Percentiles rank a stretch among this genome's conserved stretches.
These are phyloP conservation scores for Aspergillus cejpii DNA, from an alignment of 2,329 filamentous ascomycete species.

Conservation along the genomic window DNA sequence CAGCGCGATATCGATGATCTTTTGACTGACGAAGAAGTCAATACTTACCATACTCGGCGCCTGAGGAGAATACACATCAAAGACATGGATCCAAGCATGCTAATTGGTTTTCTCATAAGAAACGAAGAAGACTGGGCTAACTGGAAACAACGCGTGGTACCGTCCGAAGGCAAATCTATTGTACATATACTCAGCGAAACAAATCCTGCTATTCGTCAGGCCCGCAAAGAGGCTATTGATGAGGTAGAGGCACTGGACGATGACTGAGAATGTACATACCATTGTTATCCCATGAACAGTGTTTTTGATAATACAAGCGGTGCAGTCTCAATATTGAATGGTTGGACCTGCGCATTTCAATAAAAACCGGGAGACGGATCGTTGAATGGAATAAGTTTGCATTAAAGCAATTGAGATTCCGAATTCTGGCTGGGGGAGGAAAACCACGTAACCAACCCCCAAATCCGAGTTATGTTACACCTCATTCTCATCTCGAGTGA, in stretches of 20 bases:
- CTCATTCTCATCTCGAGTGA: constrained; percentile 39
- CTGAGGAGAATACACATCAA: constrained; percentile 74
- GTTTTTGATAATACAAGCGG: too few species aligned
- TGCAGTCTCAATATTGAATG: too few species aligned
- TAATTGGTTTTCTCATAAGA: constrained; percentile 84
- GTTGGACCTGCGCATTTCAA: too few species aligned
- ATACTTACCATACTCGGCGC: constrained; percentile 79
- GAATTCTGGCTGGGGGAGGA: constrained; percentile 32
- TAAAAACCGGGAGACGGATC: neutral
- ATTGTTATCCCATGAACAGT: too few species aligned
- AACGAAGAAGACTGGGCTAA: constrained; percentile 74
- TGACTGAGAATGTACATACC: too few species aligned
- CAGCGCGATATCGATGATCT: constrained; percentile 48
- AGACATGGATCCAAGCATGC: constrained; percentile 97
- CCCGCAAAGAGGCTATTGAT: constrained; percentile 69
- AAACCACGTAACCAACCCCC: constrained; percentile 30
- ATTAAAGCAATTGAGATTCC: constrained; percentile 26
- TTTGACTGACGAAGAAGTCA: constrained; percentile 63
- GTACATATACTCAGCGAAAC: constrained; percentile 72
- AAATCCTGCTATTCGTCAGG: constrained; percentile 47
- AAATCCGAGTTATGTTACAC: constrained; percentile 43
- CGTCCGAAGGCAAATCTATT: constrained; percentile 72
- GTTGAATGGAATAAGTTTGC: neutral
- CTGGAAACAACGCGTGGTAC: constrained; percentile 73
- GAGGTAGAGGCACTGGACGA: constrained; percentile 88